These are phyloP conservation scores for Ophiocordyceps camponoti-rufipedis DNA, from an alignment of 2,329 filamentous ascomycete genomes.

Conservation along the genomic window DNA sequence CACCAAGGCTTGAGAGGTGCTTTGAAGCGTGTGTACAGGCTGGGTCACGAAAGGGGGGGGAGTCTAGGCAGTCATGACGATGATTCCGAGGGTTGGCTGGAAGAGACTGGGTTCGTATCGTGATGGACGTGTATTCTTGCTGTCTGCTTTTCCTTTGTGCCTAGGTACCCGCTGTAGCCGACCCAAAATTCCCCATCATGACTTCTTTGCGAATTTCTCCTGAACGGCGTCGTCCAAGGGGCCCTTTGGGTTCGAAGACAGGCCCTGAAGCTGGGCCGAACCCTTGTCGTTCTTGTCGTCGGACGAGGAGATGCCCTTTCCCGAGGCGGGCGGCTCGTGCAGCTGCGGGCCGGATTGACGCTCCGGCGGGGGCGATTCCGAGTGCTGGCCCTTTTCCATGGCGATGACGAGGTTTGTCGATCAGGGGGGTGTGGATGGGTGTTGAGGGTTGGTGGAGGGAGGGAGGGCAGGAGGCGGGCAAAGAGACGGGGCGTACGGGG, in stretches of 20 bases:
- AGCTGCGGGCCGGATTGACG: conserved; percentile 46
- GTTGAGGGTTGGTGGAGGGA: not conserved
- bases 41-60: too few species aligned
- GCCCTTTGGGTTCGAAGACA: conserved; percentile 48
- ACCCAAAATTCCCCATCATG: not conserved
- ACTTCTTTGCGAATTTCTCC: conserved; percentile 39
- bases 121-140: too few species aligned
- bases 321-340: conserved; percentile 35
- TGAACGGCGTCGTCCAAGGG: conserved; percentile 41
- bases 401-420: conserved; percentile 7
- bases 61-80: too few species aligned
- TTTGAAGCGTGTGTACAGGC: too few species aligned
- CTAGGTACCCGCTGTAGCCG: too few species aligned
- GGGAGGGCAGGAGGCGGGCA: not conserved
- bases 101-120: too few species aligned
- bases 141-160: too few species aligned
- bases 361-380: conserved; percentile 63
- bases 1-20: conserved; percentile 6
- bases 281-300: conserved; percentile 33
- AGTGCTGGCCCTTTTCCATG: conserved; percentile 42
- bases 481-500: not conserved
- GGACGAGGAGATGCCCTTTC: conserved; percentile 37
- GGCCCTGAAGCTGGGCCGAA: conserved; percentile 30
- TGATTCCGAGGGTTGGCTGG: too few species aligned
- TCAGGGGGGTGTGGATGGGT: too few species aligned